Evolutionary conservation across 495 filamentous ascomycete genomes (phyloP).

Genomic region (Cladorrhinum samala): DNA sequence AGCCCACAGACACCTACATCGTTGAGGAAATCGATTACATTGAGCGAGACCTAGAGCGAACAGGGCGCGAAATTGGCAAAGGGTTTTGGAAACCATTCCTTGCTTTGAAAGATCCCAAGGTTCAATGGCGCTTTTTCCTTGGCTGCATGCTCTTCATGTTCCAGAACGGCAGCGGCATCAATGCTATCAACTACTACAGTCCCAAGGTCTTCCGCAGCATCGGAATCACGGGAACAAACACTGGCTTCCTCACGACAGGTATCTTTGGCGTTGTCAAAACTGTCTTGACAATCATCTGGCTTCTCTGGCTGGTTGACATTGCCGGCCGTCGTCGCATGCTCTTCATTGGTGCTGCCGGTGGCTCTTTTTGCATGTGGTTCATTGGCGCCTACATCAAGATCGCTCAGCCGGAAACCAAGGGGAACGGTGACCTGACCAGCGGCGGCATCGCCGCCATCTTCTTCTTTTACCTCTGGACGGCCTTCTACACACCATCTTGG

Average conservation of each 20-base stretch:
- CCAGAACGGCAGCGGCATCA: slow-evolving; percentile 62
- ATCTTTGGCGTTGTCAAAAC: slow-evolving; percentile 52
- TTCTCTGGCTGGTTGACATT: slow-evolving; percentile 50
- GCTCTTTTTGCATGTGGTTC: slow-evolving; percentile 53
- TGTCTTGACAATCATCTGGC: slow-evolving; percentile 53
- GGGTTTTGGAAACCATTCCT: slow-evolving; percentile 66
- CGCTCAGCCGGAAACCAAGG: slow-evolving; percentile 42
- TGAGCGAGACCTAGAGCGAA: slow-evolving; percentile 53
- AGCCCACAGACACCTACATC: slow-evolving; percentile 55
- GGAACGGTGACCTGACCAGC: slow-evolving; percentile 32
- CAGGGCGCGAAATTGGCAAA: slow-evolving; percentile 47
- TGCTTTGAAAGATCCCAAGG: slow-evolving; percentile 40
- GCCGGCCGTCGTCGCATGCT: slow-evolving; percentile 48
- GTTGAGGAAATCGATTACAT: slow-evolving; percentile 59
- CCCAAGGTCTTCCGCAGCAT: slow-evolving; percentile 56
- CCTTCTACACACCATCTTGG: slow-evolving; percentile 71
- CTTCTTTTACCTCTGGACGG: slow-evolving; percentile 77
- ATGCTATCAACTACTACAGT: slow-evolving; percentile 62
- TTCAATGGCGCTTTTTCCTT: slow-evolving; percentile 60
- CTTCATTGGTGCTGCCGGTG: slow-evolving; percentile 49
- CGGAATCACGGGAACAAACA: slow-evolving; percentile 47
- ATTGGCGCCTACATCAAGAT: slow-evolving; percentile 49
- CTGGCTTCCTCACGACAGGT: slow-evolving; percentile 46
- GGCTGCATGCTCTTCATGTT: slow-evolving; percentile 60
- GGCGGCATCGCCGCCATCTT: slow-evolving; percentile 66